Evolutionary conservation across 495 filamentous ascomycete genomes (phyloP).

Genomic region (Umbilicaria muhlenbergii): DNA sequence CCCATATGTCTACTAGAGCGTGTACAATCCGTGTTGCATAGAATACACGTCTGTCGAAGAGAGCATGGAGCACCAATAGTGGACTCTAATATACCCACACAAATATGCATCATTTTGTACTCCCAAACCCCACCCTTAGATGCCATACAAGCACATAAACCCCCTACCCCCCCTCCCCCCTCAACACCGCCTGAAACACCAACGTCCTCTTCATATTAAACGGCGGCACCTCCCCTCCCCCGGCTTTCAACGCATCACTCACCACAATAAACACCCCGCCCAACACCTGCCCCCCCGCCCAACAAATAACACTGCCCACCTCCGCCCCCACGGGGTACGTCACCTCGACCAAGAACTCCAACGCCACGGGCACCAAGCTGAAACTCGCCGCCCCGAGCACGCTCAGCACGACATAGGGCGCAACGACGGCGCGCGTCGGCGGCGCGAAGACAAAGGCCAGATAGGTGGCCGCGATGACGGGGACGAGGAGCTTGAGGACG

Average conservation of each 20-base stretch:
- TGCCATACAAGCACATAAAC: too few relatives aligned
- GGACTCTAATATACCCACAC: too few relatives aligned
- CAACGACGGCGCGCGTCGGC: constrained; percentile 45
- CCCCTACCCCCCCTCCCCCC: constrained; percentile 20
- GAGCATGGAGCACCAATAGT: too few relatives aligned
- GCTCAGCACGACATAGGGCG: constrained; percentile 53
- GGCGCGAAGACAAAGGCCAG: constrained; percentile 74
- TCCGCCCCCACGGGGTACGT: constrained; percentile 81
- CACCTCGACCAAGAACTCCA: constrained; percentile 77
- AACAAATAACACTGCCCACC: constrained; percentile 66
- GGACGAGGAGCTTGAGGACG: constrained; percentile 59
- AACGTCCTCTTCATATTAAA: constrained; percentile 57
- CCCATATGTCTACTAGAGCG: too few relatives aligned
- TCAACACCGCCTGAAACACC: constrained; percentile 62
- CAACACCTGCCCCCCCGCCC: constrained; percentile 55
- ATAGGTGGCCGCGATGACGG: constrained; percentile 56
- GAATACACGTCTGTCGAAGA: too few relatives aligned
- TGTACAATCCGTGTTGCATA: too few relatives aligned
- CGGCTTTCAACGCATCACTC: constrained; percentile 66
- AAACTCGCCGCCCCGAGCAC: constrained; percentile 74
- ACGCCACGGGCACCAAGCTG: constrained; percentile 60
- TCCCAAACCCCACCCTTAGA: too few relatives aligned
- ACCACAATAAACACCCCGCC: constrained; percentile 74
- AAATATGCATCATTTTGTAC: too few relatives aligned
- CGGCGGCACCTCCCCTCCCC: constrained; percentile 37